Evolutionary conservation across 2,329 filamentous ascomycete species (phyloP), one percentile per base, ranked within the genome.

Genomic region (Cladosporium sp.): DNA sequence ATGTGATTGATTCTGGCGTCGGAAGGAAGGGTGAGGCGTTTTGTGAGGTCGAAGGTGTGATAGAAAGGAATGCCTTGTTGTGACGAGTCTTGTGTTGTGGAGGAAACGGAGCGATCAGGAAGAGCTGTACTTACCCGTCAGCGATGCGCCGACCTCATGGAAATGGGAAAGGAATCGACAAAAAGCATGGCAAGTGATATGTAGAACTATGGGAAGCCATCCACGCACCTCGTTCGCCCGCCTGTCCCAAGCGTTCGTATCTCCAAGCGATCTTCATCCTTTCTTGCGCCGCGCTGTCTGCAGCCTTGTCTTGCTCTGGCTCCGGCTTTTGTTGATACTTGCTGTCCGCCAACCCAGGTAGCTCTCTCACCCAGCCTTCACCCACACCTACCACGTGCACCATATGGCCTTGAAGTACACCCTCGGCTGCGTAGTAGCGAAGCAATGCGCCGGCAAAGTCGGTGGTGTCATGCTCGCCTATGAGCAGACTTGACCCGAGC

Each of bases 251-350:
- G 29, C 83, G 80, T 69, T 97, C 91, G 71, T 99, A 99, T 68
- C 93, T 80, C 93, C 93, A 99, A 3, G 93, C 93, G 73, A 99
- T 99, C 73, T 96, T 97, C 93, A 99, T 97, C 69, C 85, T 91
- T 56, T 92, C 87, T 34, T 63, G 53, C 65, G 39, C 64, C 60
- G 59, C 57, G 49, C 55, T 76, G 71, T 47, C 61, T 29, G 39
- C 61, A 12, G 49, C 50, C 17, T 54, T 41, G 13, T 51, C 37
- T 38, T 49, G n/a, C 19, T 44, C 48, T n/a, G n/a, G n/a, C n/a
- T 43, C 17, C 24, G 57, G 47, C 56, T 13, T 64, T 49, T 36
- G 44, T 24, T 34, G 58, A 67, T 71, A 68, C 67, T 62, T 61
- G 62, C 63, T 40, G 29, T 64, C 64, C 61, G 74, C 67, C 29